Evolutionary conservation across 2,329 filamentous ascomycete genomes (phyloP), one percentile per base, ranked within the genome.

Genomic region (Hypoxylon sp.): DNA sequence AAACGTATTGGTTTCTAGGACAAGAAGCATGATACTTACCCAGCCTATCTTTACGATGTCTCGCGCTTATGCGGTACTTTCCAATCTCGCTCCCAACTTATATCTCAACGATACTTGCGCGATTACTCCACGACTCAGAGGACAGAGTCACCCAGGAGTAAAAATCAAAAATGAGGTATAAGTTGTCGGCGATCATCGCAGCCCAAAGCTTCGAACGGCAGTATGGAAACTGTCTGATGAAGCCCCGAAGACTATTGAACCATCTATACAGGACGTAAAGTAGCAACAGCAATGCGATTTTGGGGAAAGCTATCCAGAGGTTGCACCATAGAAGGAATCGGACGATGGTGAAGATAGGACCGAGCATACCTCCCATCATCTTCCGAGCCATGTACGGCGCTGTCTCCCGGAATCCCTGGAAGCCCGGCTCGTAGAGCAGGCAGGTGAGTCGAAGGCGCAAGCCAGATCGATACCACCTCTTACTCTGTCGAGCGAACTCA

Each of bases 381-480:
- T 65, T 65, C 0, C 53, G 40, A 1, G 51, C 34, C 48, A 64
- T 62, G 20, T 61, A 62, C 2, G 58, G 61, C 0, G 45, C 51
- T 0, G 38, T 42, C 7, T 5, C 7, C 8, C 41, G 23, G 32
- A 61, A 53, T 0, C 8, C 7, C 2, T 11, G 3, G 7, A 57
- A 35, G 4, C 59, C 60, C 1, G 61, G 63, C 2, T 63, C 55
- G 3, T 43, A 27, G 7, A 63, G 38, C 2, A 63, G 31, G 11
- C 51, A 60, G 2, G 50, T 60, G 4, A 64, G 42, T 7, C 61
- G 51, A 5, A 58, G 46, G 1, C 61, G 52, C 1, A 65, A 29
- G 0, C 63, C 59, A 4, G 48, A 61, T 7, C 64, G 51, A 17
- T 57, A 49, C 67, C 66, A 68, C 6, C 64, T 38, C 20, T 62